These are phyloP conservation scores for Colletotrichum filicis DNA, from an alignment of 2,329 filamentous ascomycete species.

Conservation along the genomic window DNA sequence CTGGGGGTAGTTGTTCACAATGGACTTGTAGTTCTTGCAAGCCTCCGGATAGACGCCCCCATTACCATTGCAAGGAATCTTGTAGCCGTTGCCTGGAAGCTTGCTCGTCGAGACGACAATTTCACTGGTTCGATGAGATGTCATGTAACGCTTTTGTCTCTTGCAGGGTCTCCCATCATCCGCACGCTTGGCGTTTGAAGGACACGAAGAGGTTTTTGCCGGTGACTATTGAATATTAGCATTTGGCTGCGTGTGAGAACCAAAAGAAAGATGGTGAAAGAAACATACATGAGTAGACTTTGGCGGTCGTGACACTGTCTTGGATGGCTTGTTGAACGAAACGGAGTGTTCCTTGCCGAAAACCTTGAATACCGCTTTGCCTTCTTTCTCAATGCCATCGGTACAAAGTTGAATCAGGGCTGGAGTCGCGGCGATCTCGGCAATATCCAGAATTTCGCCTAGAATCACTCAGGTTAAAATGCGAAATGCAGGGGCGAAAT, in stretches of 20 bases:
- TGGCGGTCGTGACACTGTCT: neutral
- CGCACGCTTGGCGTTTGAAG: neutral
- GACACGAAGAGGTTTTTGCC: constrained; percentile 3
- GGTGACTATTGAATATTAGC: neutral
- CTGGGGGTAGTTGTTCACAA: constrained; percentile 2
- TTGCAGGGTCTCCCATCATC: constrained; percentile 3
- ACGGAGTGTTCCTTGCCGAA: neutral
- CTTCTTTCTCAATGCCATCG: neutral
- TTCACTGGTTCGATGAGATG: constrained; percentile 1
- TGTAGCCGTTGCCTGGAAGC: neutral
- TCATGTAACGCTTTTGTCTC: neutral
- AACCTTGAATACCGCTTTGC: neutral
- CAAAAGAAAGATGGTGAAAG: too few species aligned
- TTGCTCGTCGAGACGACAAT: neutral
- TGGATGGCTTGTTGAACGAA: neutral
- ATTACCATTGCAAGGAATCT: neutral
- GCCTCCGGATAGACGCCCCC: constrained; percentile 2
- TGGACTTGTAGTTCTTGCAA: constrained; percentile 15
- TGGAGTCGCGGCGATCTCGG: neutral
- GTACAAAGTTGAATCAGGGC: neutral
- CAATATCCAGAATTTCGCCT: neutral
- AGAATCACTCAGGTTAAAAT: neutral
- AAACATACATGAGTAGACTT: neutral
- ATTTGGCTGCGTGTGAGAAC: neutral
- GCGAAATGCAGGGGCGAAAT: neutral